Base-by-base conservation (phyloP, 352 stramenopile species). In the Globisporangium sylvaticum region DNA sequence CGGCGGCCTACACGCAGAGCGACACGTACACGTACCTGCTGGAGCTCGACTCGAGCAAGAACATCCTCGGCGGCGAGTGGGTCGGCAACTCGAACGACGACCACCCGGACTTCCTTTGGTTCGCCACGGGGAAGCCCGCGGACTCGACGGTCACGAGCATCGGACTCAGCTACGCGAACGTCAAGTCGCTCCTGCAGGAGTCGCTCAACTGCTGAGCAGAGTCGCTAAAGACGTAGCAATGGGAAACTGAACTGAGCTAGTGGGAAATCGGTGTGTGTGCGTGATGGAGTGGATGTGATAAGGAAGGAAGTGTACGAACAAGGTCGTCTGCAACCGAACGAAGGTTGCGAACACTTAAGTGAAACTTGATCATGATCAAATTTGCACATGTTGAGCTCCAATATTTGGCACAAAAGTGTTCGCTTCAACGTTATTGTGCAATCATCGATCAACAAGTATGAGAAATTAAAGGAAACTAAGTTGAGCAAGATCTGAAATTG, bases 51-150 rank as follows among this genome's bases (percentile, higher is more conserved):
- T 37, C 24, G 25, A 59, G 31, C 27, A 52, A 70, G 31, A 58
- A 48, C 31, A 66, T 71, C 29, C 31, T 73, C 5, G 67, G 67
- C 31, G 67, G 67, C 20, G 67, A 73, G 67, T 71, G 66, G 66
- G 14, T 67, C 53, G 53, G 57, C 54, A 42, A 53, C 12, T 73
- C 67, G 37, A 37, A 48, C 14, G 31, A 32, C 29, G 57, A 69
- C 42, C 64, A 69, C 50, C 64, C 64, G 24, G 64, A 69, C 42
- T 64, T 69, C 57, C 42, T 69, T 14, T 69, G 64, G 64, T 64
- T 69, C 29, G 56, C 64, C 15, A 42, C 34, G 25, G 25, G 0
- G 3, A 65, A 39, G 64, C 64, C 64, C 4, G 37, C 42, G 64
- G 31, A 50, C 18, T 31, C 64, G 56, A 65, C 54, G 14, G 64